Conservation (phyloP, 495 filamentous ascomycete genomes). For the Penicillium cataractarum region DNA sequence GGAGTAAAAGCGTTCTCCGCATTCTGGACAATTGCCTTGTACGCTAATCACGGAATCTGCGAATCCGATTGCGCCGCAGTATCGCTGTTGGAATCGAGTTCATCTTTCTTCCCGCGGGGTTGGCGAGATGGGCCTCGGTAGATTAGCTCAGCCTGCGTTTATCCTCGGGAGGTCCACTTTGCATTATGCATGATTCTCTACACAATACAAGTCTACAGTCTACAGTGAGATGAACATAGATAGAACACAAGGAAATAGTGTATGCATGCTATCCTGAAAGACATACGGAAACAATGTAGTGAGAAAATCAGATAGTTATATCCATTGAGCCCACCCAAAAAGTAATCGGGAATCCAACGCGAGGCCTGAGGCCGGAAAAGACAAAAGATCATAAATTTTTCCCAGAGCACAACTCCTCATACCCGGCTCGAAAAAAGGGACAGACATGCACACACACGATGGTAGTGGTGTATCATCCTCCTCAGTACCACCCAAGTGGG, state of each 20-base stretch:
- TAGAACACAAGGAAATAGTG: conserved; percentile 40
- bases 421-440: conserved; percentile 29
- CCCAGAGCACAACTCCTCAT: conserved; percentile 43
- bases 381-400: conserved; percentile 50
- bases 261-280: conserved; percentile 46
- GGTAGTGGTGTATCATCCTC: not conserved
- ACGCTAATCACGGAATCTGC: conserved; percentile 8
- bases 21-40: not conserved
- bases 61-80: conserved; percentile 9
- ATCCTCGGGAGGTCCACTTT: not conserved
- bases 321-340: conserved; percentile 50
- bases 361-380: conserved; percentile 37
- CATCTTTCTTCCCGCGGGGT: conserved; percentile 22
- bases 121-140: conserved; percentile 33
- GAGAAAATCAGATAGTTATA: conserved; percentile 48
- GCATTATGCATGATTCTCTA: not conserved
- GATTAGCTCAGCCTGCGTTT: conserved; percentile 31
- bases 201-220: not conserved
- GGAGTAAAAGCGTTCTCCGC: not conserved
- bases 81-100: not conserved
- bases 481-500: too few relatives aligned
- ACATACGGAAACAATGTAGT: conserved; percentile 46
- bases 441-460: conserved; percentile 15
- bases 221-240: not conserved
- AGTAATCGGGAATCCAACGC: conserved; percentile 37